Percentiles rank a stretch among this genome's conserved stretches.
Evolutionary conservation across 1,284 basidiomycete genomes (phyloP).

Genomic region (Testicularia cyperi): DNA sequence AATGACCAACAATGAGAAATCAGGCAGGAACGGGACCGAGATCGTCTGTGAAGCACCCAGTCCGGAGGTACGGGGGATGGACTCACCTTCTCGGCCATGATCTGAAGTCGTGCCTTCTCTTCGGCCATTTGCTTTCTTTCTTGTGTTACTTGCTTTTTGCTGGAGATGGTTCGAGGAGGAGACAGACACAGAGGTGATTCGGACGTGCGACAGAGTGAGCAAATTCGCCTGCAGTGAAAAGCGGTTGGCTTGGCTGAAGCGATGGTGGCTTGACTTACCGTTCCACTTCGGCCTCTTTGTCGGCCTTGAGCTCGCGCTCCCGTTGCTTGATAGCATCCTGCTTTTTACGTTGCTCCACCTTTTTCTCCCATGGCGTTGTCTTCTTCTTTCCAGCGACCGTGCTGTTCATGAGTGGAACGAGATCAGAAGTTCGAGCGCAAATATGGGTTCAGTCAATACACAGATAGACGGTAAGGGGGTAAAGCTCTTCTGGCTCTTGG

Average conservation of each 20-base stretch:
- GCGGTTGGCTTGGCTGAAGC: no score
- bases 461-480: no score
- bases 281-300: conserved; percentile 29
- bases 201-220: no score
- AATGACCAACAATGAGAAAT: no score
- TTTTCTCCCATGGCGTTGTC: conserved; percentile 45
- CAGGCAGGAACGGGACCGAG: no score
- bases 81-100: conserved; percentile 45
- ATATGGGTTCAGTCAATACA: no score
- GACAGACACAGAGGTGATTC: no score
- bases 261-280: conserved; percentile 9
- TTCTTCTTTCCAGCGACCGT: conserved; percentile 30
- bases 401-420: conserved; percentile 7
- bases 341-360: conserved; percentile 38
- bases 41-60: no score
- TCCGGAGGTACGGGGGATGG: no score
- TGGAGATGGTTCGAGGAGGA: neutral
- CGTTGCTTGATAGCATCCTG: conserved; percentile 40
- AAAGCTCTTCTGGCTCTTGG: no score
- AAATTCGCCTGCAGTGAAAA: no score
- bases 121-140: conserved; percentile 46
- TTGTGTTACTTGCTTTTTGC: conserved; percentile 30
- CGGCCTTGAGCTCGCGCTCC: conserved; percentile 43
- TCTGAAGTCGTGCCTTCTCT: conserved; percentile 42
- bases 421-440: no score